Conservation (phyloP, 1,284 basidiomycete species). For the Coniferiporia weirii region DNA sequence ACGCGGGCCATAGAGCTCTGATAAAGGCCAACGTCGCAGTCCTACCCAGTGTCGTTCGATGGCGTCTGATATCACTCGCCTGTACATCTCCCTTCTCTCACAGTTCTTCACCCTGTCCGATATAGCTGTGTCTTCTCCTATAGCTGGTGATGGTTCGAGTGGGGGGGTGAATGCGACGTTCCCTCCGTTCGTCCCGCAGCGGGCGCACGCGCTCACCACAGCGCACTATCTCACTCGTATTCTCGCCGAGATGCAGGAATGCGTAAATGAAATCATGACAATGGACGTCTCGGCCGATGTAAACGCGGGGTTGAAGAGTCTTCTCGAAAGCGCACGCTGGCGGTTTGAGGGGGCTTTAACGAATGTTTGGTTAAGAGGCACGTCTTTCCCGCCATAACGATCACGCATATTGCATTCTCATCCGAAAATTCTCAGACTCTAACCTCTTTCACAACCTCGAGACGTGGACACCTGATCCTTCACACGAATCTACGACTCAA, state of each 20-base stretch:
- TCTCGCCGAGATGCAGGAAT: constrained; percentile 81
- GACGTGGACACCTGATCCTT: constrained; percentile 65
- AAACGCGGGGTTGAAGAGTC: constrained; percentile 57
- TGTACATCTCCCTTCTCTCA: constrained; percentile 83
- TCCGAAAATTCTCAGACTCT: constrained; percentile 55
- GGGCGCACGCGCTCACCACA: constrained; percentile 80
- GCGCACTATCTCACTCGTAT: constrained; percentile 78
- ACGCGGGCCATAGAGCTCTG: neutral
- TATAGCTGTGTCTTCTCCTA: constrained; percentile 51
- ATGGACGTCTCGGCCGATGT: constrained; percentile 82
- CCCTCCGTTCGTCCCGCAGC: constrained; percentile 66
- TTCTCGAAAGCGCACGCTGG: constrained; percentile 85
- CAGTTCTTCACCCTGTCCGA: constrained; percentile 90
- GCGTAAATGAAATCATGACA: constrained; percentile 72
- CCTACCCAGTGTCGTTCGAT: constrained; percentile 84
- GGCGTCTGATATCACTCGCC: constrained; percentile 86
- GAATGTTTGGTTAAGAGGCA: constrained; percentile 80
- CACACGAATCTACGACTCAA: constrained; percentile 31
- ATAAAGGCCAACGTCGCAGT: constrained; percentile 51
- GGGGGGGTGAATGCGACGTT: constrained; percentile 27
- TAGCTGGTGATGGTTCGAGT: constrained; percentile 22
- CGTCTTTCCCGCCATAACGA: constrained; percentile 21
- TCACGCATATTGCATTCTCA: constrained; percentile 6
- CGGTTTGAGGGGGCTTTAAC: constrained; percentile 82
- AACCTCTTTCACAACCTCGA: constrained; percentile 83